Evolutionary conservation across 2,329 filamentous ascomycete genomes (phyloP).

Genomic region (Fusarium mexicanum): DNA sequence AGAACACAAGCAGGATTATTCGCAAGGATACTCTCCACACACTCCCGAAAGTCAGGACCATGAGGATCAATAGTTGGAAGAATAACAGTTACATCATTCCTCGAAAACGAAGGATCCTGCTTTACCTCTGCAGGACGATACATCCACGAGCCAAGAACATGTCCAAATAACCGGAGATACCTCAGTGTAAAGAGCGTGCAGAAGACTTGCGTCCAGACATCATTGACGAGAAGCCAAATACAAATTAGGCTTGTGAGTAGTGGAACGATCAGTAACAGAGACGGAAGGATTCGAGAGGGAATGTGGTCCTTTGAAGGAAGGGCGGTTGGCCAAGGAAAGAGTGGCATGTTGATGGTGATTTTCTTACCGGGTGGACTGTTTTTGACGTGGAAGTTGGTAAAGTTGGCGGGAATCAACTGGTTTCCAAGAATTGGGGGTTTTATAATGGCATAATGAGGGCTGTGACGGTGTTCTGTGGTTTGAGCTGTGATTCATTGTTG

Average conservation of each 20-base stretch:
- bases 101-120: conserved; percentile 44
- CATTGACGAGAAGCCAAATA: conserved; percentile 21
- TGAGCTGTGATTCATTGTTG: neutral
- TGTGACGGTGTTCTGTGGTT: neutral
- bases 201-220: conserved; percentile 32
- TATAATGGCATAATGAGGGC: neutral
- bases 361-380: neutral
- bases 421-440: neutral
- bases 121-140: conserved; percentile 50
- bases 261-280: neutral
- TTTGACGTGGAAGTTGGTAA: neutral
- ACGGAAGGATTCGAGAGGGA: neutral
- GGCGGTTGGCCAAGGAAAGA: neutral
- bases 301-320: neutral
- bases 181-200: conserved; percentile 49
- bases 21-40: conserved; percentile 51
- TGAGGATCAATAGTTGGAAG: conserved; percentile 61
- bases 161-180: conserved; percentile 57
- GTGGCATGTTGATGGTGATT: neutral
- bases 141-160: conserved; percentile 52
- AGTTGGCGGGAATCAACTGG: neutral
- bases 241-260: neutral
- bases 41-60: conserved; percentile 53
- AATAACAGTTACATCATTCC: conserved; percentile 59
- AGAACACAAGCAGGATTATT: conserved; percentile 53